Evolutionary conservation across 768 basidiomycete species (phyloP), one percentile per base, ranked within the genome.

Genomic region (Boletus vermiculosoides): DNA sequence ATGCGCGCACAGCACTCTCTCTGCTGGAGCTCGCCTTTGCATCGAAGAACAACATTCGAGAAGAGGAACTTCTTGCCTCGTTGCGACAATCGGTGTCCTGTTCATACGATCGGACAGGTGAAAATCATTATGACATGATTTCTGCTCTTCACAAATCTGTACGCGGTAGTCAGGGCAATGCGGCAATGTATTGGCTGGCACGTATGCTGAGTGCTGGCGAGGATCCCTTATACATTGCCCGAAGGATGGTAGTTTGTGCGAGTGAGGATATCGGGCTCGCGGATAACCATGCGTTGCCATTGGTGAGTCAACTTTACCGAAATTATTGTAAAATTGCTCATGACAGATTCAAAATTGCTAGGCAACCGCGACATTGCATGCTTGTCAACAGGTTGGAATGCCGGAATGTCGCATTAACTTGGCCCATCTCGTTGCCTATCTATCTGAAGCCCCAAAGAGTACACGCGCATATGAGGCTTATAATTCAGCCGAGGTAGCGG

Each of bases 141-240:
- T 88, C 85, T 33, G 91, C 88, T 3, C 74, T 94, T 62, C 92
- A 94, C 73, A 94, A 94, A 71, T 84, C 83, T 56, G 80, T 94
- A 34, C 80, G 92, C 34, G 92, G 90, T 9, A 83, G 84, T 54
- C 83, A 92, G 59, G 84, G 83, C 7, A 79, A 79, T 63, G 92
- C 90, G 0, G 92, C 92, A 7, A 74, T 93, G 77, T 94, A 94
- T 68, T 94, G 92, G 90, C 78, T 94, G 22, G 90, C 91, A 11
- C 81, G 89, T 49, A 92, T 92, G 91, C 76, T 92, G 34, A 80
- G 77, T 36, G 86, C 82, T 28, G 91, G 90, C 20, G 91, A 92
- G 68, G 91, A 94, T 70, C 88, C 92, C 4, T 63, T 91, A 46
- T 94, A 82, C 63, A 80, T 92, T 56, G 86, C 84, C 7, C 77